Evolutionary conservation across 2,329 filamentous ascomycete species (phyloP).

Genomic region (Botrytis galanthina): DNA sequence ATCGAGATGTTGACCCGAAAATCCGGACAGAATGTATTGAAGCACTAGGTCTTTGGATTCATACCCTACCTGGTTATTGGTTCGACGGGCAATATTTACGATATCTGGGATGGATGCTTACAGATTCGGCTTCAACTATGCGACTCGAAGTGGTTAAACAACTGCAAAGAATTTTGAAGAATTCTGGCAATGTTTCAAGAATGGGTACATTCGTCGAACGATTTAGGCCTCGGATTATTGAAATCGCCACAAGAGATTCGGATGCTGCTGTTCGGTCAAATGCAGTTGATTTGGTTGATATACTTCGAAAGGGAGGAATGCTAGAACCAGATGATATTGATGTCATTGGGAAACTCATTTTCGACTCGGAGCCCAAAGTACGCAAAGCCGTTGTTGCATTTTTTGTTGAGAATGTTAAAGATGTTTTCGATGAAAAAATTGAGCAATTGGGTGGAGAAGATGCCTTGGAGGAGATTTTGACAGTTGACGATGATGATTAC

Average conservation of each 20-base stretch:
- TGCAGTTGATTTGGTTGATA: constrained; percentile 78
- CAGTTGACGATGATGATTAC: constrained; percentile 68
- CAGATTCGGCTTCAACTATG: constrained; percentile 71
- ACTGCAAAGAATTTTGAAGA: constrained; percentile 73
- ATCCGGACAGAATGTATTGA: constrained; percentile 87
- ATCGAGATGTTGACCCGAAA: constrained; percentile 86
- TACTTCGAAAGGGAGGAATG: constrained; percentile 78
- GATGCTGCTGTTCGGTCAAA: constrained; percentile 77
- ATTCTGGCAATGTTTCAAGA: constrained; percentile 71
- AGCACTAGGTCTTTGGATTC: constrained; percentile 86
- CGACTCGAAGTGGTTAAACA: constrained; percentile 86
- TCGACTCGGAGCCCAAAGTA: constrained; percentile 80
- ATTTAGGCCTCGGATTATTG: constrained; percentile 81
- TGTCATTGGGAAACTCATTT: constrained; percentile 79
- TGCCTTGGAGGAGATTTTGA: constrained; percentile 70
- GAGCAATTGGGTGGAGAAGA: constrained; percentile 84
- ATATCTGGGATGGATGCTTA: constrained; percentile 94
- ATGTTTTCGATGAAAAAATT: constrained; percentile 73
- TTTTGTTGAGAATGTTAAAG: constrained; percentile 83
- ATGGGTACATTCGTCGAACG: constrained; percentile 91
- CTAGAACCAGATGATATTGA: constrained; percentile 92
- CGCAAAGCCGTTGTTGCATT: constrained; percentile 88
- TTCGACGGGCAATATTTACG: constrained; percentile 87
- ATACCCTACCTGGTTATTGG: constrained; percentile 78
- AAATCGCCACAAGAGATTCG: constrained; percentile 85